A percentile compares a stretch with the other conserved stretches of the same genome.
phyloP scores from a whole-genome alignment of 306 rosid species.

The Acacia acuminata region DNA sequence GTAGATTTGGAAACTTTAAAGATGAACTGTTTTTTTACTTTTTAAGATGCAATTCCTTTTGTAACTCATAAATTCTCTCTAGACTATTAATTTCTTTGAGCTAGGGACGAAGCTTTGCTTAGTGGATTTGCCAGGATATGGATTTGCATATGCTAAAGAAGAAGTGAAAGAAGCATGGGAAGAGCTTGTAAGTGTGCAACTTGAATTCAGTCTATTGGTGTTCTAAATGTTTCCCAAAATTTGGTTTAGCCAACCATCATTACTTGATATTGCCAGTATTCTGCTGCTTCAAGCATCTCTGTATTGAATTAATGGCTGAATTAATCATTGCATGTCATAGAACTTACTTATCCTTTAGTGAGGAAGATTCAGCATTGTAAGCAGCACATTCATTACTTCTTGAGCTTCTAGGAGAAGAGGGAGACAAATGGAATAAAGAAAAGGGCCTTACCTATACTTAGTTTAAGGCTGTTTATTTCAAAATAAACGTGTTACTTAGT shows the following conservation, averaged over 20 bases:
- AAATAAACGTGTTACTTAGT: slow-evolving; percentile 5
- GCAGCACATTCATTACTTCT: background rate
- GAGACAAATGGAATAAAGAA: background rate
- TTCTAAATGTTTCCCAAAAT: slow-evolving; percentile 12
- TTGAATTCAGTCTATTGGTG: slow-evolving; percentile 20
- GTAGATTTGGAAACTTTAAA: slow-evolving; percentile 2
- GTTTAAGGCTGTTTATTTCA: background rate
- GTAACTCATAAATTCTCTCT: slow-evolving; percentile 37
- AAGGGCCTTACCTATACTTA: background rate
- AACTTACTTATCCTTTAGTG: background rate
- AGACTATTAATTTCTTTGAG: slow-evolving; percentile 87
- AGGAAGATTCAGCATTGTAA: background rate
- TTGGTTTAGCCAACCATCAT: slow-evolving; percentile 18
- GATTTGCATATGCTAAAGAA: slow-evolving; percentile 97
- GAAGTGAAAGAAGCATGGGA: slow-evolving; percentile 98
- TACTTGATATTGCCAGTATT: background rate
- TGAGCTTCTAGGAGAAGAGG: background rate
- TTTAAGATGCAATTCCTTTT: slow-evolving; percentile 9
- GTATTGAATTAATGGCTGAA: slow-evolving; percentile 3
- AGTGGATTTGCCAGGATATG: slow-evolving; percentile 98
- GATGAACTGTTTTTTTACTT: background rate
- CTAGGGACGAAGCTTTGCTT: slow-evolving; percentile 72
- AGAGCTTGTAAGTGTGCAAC: slow-evolving; percentile 78
- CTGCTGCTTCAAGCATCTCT: background rate
- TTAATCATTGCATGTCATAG: background rate